Base-by-base conservation (phyloP, 495 filamentous ascomycete genomes). In the Haplographium delicatum region DNA sequence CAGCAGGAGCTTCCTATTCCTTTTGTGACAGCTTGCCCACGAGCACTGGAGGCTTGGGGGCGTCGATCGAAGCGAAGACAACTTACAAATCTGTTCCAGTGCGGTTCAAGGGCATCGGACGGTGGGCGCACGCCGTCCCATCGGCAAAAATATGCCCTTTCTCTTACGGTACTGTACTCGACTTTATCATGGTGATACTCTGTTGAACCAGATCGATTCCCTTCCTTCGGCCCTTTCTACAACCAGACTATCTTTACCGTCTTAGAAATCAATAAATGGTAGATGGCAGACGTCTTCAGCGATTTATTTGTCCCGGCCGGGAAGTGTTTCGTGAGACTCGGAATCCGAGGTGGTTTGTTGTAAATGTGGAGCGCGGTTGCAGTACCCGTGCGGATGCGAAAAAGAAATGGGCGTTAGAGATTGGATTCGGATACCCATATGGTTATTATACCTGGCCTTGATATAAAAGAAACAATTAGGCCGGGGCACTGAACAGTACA, bases 361-460 rank as follows among this genome's bases (percentile, higher is more conserved):
- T 4, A 8, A n/a, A 11, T 4, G 44, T 23, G 19, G 16, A 24
- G 8, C 26, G 5, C 11, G 11, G 39, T 13, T 22, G 34, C 44
- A 9, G 30, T 26, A n/a, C 13, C 15, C 15, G 26, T 43, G 28
- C 13, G 27, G 30, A 15, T 20, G 42, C 15, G 15, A n/a, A 24
- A 31, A 31, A n/a, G 22, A 26, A 2, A 47, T 23, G 10, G 26
- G 26, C 20, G 44, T 47, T 47, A 47, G 28, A 47, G 44, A 47
- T 22, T n/a, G 16, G n/a, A 47, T 31, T 1, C 27, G 44, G 19
- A 33, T 33, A 31, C 18, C n/a, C n/a, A n/a, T n/a, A n/a, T n/a
- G n/a, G n/a, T n/a, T n/a, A n/a, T n/a, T n/a, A 37, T 9, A 7
- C 28, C 13, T 9, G 22, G 19, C 26, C 22, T 25, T 37, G 44